These are phyloP conservation scores for Colletotrichum orchidophilum DNA, from an alignment of 2,329 filamentous ascomycete species.

Conservation along the genomic window DNA sequence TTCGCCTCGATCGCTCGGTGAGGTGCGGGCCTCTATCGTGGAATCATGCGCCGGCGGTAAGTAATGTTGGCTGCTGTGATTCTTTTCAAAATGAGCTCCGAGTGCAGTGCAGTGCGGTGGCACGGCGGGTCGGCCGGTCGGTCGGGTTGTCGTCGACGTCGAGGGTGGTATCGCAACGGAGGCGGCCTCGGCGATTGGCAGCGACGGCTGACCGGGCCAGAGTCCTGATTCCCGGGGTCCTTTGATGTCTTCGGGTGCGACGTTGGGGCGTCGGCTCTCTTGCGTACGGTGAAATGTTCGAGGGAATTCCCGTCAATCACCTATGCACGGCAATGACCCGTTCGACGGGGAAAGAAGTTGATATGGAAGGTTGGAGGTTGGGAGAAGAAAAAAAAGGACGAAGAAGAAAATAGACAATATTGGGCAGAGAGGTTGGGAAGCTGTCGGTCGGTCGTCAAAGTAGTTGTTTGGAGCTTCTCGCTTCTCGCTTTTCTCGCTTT, in stretches of 20 bases:
- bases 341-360: neutral
- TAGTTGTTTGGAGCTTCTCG: neutral
- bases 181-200: neutral
- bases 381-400: neutral
- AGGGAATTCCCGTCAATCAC: neutral
- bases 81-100: neutral
- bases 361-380: neutral
- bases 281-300: neutral
- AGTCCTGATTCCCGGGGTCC: neutral
- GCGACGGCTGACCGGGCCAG: neutral
- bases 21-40: conserved; percentile 13
- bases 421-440: neutral
- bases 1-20: conserved; percentile 2
- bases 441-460: neutral
- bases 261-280: neutral
- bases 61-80: neutral
- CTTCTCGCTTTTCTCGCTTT: neutral
- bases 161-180: neutral
- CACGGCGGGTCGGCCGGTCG: neutral
- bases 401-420: neutral
- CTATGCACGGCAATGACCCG: neutral
- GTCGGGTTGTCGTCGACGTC: neutral
- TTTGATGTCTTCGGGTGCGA: neutral
- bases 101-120: neutral
- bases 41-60: conserved; percentile 15